Base-by-base conservation (phyloP, 805 yeast genomes). In the Metschnikowia similis region DNA sequence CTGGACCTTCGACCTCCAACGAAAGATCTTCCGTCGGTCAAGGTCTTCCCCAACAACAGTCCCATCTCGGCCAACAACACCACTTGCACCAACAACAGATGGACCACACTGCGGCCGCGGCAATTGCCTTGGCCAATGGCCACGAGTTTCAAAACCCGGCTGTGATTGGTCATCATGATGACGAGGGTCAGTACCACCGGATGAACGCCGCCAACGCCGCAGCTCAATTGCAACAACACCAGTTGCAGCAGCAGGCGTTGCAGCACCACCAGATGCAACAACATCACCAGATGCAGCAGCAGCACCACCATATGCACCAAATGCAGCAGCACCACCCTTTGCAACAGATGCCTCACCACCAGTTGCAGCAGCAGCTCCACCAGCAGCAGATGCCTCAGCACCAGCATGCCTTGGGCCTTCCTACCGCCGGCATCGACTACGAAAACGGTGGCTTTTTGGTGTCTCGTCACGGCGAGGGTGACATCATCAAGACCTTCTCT, bases 31-130 rank as follows among this genome's bases (percentile, higher is more conserved):
- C 55, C 14, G 55, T 48, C 21, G 53, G 54, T 30, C 52, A 48
- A 29, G 50, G 54, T 16, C 55, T 47, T 36, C 26, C 48, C 28
- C 54, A 48, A 27, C 59, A 52, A 42, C 59, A 52, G 16, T 27
- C 30, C 41, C 53, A 54, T 47, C 48, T 51, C 37, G 54, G 54
- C 35, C 58, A 52, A 44, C 56, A 53, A 31, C 60, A 57, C 55
- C 60, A 57, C 53, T 55, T 53, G 14, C 56, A 47, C 32, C 56
- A 56, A 52, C 59, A 54, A 34, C 60, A 48, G 27, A 49, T 57
- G 58, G 61, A 57, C 55, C 61, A 57, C 46, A 57, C 59, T 21
- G 51, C 61, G 4, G 61, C 61, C n/a, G 61, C 61, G 6, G 61
- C 61, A 41, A 57, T 57, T 41, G 61, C 61, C 8, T 50, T 56